Conservation (phyloP, 1,284 basidiomycete species). For the Inonotus hispidus region DNA sequence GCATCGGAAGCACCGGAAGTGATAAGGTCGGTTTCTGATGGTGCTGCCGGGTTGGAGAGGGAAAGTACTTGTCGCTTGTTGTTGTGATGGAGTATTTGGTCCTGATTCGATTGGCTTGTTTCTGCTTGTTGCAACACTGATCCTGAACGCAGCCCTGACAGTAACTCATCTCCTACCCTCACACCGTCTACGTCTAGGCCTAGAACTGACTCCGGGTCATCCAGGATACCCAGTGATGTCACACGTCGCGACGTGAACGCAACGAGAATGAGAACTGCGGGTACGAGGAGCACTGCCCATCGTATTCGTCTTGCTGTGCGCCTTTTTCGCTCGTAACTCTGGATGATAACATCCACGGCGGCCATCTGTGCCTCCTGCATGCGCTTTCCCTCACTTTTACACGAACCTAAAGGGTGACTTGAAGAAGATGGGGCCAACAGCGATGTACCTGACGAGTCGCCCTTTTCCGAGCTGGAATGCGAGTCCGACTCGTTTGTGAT, state of each 20-base stretch:
- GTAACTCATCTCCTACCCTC: background rate
- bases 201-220: constrained; percentile 23
- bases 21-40: constrained; percentile 14
- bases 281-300: constrained; percentile 50
- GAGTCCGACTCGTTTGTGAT: constrained; percentile 18
- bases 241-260: constrained; percentile 43
- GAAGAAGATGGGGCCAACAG: background rate
- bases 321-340: constrained; percentile 32
- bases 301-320: constrained; percentile 37
- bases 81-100: background rate
- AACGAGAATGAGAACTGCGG: constrained; percentile 47
- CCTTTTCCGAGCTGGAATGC: background rate
- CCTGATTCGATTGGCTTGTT: no score
- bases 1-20: background rate
- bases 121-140: background rate
- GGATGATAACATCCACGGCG: constrained; percentile 14
- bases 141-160: constrained; percentile 8
- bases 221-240: constrained; percentile 23
- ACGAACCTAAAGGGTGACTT: constrained; percentile 11
- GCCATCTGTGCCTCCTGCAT: constrained; percentile 13
- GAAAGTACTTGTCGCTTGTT: constrained; percentile 9
- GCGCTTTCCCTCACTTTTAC: constrained; percentile 25
- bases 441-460: background rate
- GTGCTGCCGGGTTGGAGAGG: constrained; percentile 17
- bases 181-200: constrained; percentile 1